These are phyloP conservation scores for Striga asiatica DNA, from an alignment of 257 asterid genomes.

Conservation along the genomic window DNA sequence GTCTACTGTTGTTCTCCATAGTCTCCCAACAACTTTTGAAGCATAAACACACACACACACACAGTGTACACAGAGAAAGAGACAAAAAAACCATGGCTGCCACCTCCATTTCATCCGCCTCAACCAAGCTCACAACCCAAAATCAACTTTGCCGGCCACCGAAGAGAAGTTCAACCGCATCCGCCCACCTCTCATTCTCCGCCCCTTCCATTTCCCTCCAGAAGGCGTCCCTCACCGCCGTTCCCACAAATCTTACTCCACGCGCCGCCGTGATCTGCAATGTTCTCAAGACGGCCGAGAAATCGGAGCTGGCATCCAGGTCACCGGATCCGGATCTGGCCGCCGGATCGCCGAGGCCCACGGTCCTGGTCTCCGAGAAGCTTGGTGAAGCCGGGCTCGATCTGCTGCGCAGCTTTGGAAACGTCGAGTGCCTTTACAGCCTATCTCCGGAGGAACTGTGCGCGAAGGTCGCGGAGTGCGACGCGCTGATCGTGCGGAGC, in stretches of 20 bases:
- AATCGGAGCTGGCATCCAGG: slow-evolving; percentile 25
- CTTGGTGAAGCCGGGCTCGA: slow-evolving; percentile 78
- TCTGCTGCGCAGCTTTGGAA: slow-evolving; percentile 56
- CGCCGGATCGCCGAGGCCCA: slow-evolving; percentile 39
- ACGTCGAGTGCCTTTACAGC: slow-evolving; percentile 83
- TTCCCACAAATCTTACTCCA: background rate
- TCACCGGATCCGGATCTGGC: slow-evolving; percentile 23
- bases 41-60: slow-evolving; percentile 13
- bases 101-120: slow-evolving; percentile 23
- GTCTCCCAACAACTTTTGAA: slow-evolving; percentile 25
- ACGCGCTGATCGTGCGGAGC: slow-evolving; percentile 83
- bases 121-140: slow-evolving; percentile 24
- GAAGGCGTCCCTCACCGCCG: slow-evolving; percentile 22
- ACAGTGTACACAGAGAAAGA: background rate
- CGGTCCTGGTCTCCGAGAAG: slow-evolving; percentile 80
- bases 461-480: slow-evolving; percentile 78
- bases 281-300: slow-evolving; percentile 33
- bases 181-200: slow-evolving; percentile 22
- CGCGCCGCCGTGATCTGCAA: slow-evolving; percentile 11
- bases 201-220: slow-evolving; percentile 21
- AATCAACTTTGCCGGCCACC: slow-evolving; percentile 7
- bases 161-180: background rate
- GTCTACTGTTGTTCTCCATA: background rate
- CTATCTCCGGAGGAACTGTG: slow-evolving; percentile 77
- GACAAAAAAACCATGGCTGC: slow-evolving; percentile 29